These are phyloP conservation scores for Lojkania enalia DNA, from an alignment of 2,329 filamentous ascomycete species.

Conservation along the genomic window DNA sequence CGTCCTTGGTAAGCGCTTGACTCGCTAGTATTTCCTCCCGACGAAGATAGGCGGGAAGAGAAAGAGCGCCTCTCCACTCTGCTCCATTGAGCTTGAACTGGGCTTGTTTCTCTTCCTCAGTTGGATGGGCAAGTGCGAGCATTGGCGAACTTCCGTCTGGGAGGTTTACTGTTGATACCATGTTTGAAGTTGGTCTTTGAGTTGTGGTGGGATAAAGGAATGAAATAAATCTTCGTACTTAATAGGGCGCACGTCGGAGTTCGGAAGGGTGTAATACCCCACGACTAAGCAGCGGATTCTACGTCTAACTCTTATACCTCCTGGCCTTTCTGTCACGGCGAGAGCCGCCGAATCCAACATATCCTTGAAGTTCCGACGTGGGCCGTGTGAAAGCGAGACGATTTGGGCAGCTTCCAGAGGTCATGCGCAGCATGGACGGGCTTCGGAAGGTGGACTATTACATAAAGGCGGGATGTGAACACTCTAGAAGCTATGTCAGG, in stretches of 20 bases:
- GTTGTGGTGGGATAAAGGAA: neutral
- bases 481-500: too few species aligned
- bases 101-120: conserved; percentile 56
- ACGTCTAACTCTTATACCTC: neutral
- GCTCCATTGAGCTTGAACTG: conserved; percentile 58
- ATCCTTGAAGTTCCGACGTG: conserved; percentile 29
- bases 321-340: neutral
- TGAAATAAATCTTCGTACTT: neutral
- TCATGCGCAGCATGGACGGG: conserved; percentile 28
- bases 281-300: neutral
- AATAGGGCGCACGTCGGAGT: neutral
- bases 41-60: conserved; percentile 58
- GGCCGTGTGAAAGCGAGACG: conserved; percentile 38
- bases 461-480: conserved; percentile 26
- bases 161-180: conserved; percentile 41
- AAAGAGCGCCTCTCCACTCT: conserved; percentile 62
- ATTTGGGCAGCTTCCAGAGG: conserved; percentile 19
- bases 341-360: conserved; percentile 3
- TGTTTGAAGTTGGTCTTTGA: conserved; percentile 12
- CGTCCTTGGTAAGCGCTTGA: conserved; percentile 58
- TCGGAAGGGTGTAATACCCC: neutral
- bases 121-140: conserved; percentile 59
- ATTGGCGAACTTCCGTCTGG: conserved; percentile 55
- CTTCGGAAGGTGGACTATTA: conserved; percentile 22
- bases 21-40: conserved; percentile 58